Evolutionary conservation across 495 filamentous ascomycete genomes (phyloP).

Genomic region (Xylaria venustula): DNA sequence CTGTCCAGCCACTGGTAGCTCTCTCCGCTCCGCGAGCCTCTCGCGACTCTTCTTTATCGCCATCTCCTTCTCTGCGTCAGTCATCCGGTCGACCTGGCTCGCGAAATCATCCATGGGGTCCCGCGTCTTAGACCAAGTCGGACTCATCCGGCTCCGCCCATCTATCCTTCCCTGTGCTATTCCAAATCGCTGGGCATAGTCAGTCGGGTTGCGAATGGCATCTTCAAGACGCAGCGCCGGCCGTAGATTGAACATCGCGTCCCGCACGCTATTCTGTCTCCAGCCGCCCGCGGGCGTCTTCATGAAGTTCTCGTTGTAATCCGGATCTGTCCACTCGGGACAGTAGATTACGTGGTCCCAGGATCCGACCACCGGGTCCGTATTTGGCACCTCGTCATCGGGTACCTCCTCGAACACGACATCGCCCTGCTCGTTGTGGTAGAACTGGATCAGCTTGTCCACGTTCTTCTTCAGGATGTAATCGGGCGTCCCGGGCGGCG

Average conservation of each 20-base stretch:
- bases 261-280: neutral
- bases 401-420: neutral
- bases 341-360: constrained; percentile 24
- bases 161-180: constrained; percentile 26
- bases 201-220: constrained; percentile 22
- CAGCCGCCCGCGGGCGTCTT: neutral
- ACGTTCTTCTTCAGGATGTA: neutral
- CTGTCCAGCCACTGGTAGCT: neutral
- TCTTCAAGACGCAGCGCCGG: constrained; percentile 33
- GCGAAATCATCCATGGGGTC: constrained; percentile 16
- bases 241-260: constrained; percentile 17
- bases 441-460: no score
- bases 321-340: constrained; percentile 29
- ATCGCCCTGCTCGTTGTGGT: neutral
- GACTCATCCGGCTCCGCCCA: constrained; percentile 36
- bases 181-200: constrained; percentile 33
- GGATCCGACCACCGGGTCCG: constrained; percentile 2
- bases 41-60: neutral
- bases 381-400: constrained; percentile 1
- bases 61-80: neutral
- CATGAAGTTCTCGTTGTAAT: constrained; percentile 12
- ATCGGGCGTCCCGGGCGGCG: neutral
- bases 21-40: neutral
- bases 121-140: constrained; percentile 25
- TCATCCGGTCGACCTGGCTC: constrained; percentile 18